Evolutionary conservation across 2,329 filamentous ascomycete species (phyloP).

Genomic region (Purpureocillium takamizusanense): DNA sequence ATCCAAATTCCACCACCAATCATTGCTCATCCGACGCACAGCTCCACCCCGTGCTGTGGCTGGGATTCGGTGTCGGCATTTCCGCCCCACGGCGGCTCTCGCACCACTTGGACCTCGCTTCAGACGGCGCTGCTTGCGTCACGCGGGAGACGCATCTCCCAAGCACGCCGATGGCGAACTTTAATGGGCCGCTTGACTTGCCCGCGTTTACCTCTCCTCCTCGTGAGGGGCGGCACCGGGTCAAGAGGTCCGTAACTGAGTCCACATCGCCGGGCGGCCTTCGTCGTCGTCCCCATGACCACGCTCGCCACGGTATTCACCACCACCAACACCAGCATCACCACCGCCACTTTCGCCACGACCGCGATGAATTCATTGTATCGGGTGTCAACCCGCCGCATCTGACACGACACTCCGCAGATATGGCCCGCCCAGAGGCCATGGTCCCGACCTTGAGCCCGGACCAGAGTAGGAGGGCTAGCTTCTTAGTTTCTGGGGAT

Average conservation of each 20-base stretch:
- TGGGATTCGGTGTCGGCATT: background rate
- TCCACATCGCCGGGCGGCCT: slow-evolving; percentile 37
- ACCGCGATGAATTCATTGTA: slow-evolving; percentile 19
- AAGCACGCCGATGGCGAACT: slow-evolving; percentile 8
- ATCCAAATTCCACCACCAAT: no score
- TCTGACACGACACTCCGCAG: slow-evolving; percentile 31
- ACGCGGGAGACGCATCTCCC: slow-evolving; percentile 2
- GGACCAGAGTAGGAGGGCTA: slow-evolving; percentile 33
- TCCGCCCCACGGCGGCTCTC: background rate
- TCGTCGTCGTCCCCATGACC: slow-evolving; percentile 28
- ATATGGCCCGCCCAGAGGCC: slow-evolving; percentile 35
- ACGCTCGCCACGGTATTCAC: slow-evolving; percentile 17
- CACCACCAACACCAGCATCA: slow-evolving; percentile 24
- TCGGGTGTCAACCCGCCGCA: slow-evolving; percentile 16
- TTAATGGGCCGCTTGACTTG: slow-evolving; percentile 11
- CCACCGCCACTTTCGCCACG: slow-evolving; percentile 14
- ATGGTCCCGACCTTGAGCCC: slow-evolving; percentile 33
- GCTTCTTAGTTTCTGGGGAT: slow-evolving; percentile 24
- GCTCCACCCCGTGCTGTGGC: background rate
- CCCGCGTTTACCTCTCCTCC: slow-evolving; percentile 6
- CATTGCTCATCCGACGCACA: no score
- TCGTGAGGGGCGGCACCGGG: slow-evolving; percentile 35
- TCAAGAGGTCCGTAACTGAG: slow-evolving; percentile 48
- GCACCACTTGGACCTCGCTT: background rate
- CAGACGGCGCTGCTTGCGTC: slow-evolving; percentile 2